Evolutionary conservation across 164 flowering plant genomes (phyloP).

Genomic region (Piper betle): DNA sequence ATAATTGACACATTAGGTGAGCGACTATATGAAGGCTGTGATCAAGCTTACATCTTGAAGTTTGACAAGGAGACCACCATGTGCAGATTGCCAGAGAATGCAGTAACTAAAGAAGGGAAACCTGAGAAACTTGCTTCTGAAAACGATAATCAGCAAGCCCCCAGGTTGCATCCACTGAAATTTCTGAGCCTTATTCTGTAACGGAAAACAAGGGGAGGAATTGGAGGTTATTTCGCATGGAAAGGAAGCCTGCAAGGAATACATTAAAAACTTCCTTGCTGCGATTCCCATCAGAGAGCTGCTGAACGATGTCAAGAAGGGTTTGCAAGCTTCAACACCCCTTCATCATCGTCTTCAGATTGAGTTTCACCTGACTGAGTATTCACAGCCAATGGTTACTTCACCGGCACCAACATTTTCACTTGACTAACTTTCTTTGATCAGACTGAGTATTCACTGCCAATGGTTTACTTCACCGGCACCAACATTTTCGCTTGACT

Average conservation of each 20-base stretch:
- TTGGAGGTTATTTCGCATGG: slow-evolving; percentile 57
- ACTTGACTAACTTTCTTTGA: no score
- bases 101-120: slow-evolving; percentile 27
- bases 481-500: no score
- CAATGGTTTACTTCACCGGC: no score
- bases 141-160: slow-evolving; percentile 7
- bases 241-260: slow-evolving; percentile 87
- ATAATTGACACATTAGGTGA: slow-evolving; percentile 92
- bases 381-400: slow-evolving; percentile 5
- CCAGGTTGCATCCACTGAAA: no score
- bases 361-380: slow-evolving; percentile 50
- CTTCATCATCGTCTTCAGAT: slow-evolving; percentile 30
- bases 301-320: slow-evolving; percentile 78
- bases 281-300: slow-evolving; percentile 92
- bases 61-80: slow-evolving; percentile 43
- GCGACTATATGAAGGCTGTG: slow-evolving; percentile 47
- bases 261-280: slow-evolving; percentile 86
- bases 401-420: not conserved
- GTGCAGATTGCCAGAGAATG: slow-evolving; percentile 20
- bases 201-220: slow-evolving; percentile 16
- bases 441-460: no score
- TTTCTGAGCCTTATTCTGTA: no score
- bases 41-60: no score
- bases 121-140: slow-evolving; percentile 7
- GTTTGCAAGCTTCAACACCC: slow-evolving; percentile 47